Percentiles rank a stretch among this genome's conserved stretches.
These are phyloP conservation scores for Colletotrichum sp. DNA, from an alignment of 2,329 filamentous ascomycete genomes.

Conservation along the genomic window DNA sequence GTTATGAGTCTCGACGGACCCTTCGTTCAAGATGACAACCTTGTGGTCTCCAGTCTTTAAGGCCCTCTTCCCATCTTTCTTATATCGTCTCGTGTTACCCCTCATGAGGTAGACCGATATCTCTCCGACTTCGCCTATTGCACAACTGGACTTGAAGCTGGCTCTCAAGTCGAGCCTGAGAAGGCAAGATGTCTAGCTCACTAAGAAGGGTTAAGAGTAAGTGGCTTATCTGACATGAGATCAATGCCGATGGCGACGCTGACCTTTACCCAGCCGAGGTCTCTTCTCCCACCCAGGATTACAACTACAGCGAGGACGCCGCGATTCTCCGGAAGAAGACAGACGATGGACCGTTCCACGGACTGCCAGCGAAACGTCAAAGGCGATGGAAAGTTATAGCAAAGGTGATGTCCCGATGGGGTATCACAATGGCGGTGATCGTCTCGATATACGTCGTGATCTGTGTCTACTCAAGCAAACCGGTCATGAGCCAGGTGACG, in stretches of 20 bases:
- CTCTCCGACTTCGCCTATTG: neutral
- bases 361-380: neutral
- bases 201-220: neutral
- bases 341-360: conserved; percentile 5
- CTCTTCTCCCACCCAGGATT: neutral
- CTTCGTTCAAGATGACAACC: neutral
- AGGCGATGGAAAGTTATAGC: neutral
- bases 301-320: neutral
- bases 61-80: neutral
- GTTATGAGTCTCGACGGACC: neutral
- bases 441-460: conserved; percentile 31
- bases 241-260: neutral
- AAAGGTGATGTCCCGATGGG: conserved; percentile 24
- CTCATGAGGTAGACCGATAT: neutral
- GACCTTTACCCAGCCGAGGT: neutral
- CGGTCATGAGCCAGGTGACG: conserved; percentile 31
- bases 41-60: neutral
- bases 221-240: neutral
- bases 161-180: neutral
- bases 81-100: neutral
- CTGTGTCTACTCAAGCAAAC: conserved; percentile 27
- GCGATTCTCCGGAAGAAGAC: conserved; percentile 2
- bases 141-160: neutral
- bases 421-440: conserved; percentile 31
- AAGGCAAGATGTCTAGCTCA: neutral